Evolutionary conservation across 1,284 basidiomycete species (phyloP).

Genomic region (Exsudoporus floridanus): DNA sequence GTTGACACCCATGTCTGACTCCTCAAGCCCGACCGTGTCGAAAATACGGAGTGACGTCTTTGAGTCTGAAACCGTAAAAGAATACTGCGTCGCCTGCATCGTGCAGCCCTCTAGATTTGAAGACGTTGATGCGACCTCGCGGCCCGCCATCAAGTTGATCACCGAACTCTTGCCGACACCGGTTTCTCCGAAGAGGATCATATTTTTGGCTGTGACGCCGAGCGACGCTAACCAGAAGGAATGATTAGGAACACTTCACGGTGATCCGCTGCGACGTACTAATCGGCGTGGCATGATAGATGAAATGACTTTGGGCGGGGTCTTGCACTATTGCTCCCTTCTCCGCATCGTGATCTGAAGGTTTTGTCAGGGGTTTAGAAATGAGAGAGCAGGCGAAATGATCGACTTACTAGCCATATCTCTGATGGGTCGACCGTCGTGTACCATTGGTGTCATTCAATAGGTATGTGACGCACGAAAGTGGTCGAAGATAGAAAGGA

Average conservation of each 20-base stretch:
- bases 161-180: constrained; percentile 38
- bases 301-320: background rate
- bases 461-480: too few species aligned
- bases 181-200: constrained; percentile 34
- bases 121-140: constrained; percentile 21
- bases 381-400: too few species aligned
- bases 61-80: background rate
- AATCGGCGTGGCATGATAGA: background rate
- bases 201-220: constrained; percentile 21
- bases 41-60: constrained; percentile 27
- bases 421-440: too few species aligned
- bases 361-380: background rate
- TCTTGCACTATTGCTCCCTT: background rate
- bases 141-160: constrained; percentile 35
- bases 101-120: constrained; percentile 30
- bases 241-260: background rate
- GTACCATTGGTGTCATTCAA: too few species aligned
- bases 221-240: background rate
- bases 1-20: constrained; percentile 31
- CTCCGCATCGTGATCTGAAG: background rate
- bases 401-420: too few species aligned
- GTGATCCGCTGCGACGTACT: background rate
- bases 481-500: too few species aligned
- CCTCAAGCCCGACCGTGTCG: constrained; percentile 43
- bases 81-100: constrained; percentile 4